Conservation (phyloP, 345 rosid genomes). For the Syzygium aromaticum region DNA sequence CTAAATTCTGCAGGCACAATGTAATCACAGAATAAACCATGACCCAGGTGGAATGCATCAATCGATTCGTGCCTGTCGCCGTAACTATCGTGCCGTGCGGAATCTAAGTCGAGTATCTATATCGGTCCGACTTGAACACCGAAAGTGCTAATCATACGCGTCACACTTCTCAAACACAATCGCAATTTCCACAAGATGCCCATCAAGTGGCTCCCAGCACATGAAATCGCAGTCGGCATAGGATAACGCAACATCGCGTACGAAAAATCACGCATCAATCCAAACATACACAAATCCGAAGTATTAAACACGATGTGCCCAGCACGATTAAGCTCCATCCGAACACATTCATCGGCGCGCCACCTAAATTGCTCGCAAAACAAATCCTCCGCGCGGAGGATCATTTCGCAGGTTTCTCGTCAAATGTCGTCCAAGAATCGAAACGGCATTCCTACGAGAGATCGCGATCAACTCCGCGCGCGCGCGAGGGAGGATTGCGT, state of each 20-base stretch:
- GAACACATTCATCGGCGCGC: neutral
- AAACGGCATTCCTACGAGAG: neutral
- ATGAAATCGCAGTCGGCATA: neutral
- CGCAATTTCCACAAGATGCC: neutral
- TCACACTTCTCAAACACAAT: neutral
- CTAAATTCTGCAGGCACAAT: constrained; percentile 46
- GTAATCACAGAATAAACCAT: neutral
- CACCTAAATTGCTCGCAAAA: neutral
- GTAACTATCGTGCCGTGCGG: neutral
- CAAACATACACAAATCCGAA: neutral
- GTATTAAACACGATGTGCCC: neutral
- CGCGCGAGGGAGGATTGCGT: neutral
- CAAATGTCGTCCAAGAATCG: neutral
- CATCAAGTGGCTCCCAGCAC: neutral
- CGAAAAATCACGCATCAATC: neutral
- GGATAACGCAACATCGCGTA: neutral
- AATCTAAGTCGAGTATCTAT: neutral
- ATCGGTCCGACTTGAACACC: neutral
- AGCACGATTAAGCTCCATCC: neutral
- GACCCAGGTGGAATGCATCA: neutral
- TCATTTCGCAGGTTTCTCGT: neutral
- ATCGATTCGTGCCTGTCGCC: neutral
- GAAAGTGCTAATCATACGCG: neutral
- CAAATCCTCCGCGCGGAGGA: neutral
- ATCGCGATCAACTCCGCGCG: neutral